Evolutionary conservation across 225 moss, liverwort and hornwort genomes (phyloP), one percentile per base, ranked within the genome.

Genomic region (Asterella californica): DNA sequence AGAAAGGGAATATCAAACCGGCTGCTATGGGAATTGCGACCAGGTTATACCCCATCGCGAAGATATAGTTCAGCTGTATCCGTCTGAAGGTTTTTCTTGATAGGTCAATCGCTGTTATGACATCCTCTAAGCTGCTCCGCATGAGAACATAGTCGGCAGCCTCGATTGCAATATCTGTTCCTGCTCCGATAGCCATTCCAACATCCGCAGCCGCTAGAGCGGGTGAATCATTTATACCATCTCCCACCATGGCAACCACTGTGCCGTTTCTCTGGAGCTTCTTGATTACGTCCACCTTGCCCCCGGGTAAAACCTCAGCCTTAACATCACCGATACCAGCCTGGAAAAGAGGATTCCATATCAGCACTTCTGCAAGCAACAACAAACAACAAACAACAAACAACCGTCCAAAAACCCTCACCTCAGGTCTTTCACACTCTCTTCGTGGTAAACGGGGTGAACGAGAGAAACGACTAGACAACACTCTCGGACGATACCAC

Each of bases 171-270:
- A 96, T 92, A 24, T 96, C 92, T 0, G 96, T 96, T 62, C 96
- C 94, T n/a, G 96, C 94, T 0, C 96, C 94, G 4, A 96, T 94
- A 0, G 96, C 96, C 70, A 96, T 87, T n/a, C 96, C 96, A 69
- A 96, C 72, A 65, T 96, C 91, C 0, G 96, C 86, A 17, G 92
- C 92, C 5, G 90, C 96, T 4, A 96, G 85, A 6, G 96, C 94
- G 10, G 94, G 94, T 10, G 96, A 96, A 47, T 96, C 96, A 48
- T 96, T 96, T 27, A 96, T 90, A 17, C 96, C 94, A 60, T 96
- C 96, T n/a, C 96, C 96, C 33, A 96, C 96, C 94, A 96, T 93
- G 6, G 94, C 94, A 30, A 96, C 92, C 25, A 92, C 90, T 9
- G 84, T 83, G 24, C 91, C 91, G 47, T 92, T 88, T 0, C 81